phyloP scores from a whole-genome alignment of 1,284 basidiomycete genomes.

The Papiliotrema fonsecae region DNA sequence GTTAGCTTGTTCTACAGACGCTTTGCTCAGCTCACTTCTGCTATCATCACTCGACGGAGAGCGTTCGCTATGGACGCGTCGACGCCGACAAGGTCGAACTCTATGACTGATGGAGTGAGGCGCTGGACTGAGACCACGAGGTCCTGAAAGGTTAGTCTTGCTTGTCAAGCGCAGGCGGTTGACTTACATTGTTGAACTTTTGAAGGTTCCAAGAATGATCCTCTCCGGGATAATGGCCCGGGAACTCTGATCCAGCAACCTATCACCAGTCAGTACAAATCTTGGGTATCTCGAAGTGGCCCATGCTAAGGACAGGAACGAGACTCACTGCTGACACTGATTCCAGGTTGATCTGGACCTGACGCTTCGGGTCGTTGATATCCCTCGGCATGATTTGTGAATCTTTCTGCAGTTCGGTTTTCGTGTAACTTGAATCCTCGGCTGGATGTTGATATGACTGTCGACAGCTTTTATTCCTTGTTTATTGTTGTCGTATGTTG shows the following conservation, averaged over 20 bases:
- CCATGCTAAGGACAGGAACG: background rate
- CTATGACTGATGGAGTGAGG: slow-evolving; percentile 73
- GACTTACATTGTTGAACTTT: slow-evolving; percentile 67
- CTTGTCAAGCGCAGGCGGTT: background rate
- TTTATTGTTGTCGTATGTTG: background rate
- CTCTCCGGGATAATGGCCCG: slow-evolving; percentile 77
- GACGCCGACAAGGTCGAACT: slow-evolving; percentile 93
- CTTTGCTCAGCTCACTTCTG: slow-evolving; percentile 62
- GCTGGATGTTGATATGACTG: background rate
- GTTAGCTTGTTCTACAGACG: slow-evolving; percentile 3
- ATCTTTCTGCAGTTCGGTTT: background rate
- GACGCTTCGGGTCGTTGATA: slow-evolving; percentile 47
- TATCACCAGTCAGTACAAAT: slow-evolving; percentile 36
- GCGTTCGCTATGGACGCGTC: slow-evolving; percentile 97
- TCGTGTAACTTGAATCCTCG: background rate
- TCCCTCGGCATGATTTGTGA: slow-evolving; percentile 15
- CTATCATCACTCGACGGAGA: slow-evolving; percentile 82
- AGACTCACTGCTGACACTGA: slow-evolving; percentile 57
- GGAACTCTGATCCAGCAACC: slow-evolving; percentile 79
- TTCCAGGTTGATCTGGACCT: slow-evolving; percentile 63
- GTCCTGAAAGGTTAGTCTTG: slow-evolving; percentile 54
- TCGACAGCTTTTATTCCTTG: background rate
- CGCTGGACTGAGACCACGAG: slow-evolving; percentile 69
- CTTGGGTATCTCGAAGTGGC: background rate
- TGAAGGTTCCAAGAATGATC: slow-evolving; percentile 76